These are phyloP conservation scores for Acer saccharum DNA, from an alignment of 345 rosid species.

Conservation along the genomic window DNA sequence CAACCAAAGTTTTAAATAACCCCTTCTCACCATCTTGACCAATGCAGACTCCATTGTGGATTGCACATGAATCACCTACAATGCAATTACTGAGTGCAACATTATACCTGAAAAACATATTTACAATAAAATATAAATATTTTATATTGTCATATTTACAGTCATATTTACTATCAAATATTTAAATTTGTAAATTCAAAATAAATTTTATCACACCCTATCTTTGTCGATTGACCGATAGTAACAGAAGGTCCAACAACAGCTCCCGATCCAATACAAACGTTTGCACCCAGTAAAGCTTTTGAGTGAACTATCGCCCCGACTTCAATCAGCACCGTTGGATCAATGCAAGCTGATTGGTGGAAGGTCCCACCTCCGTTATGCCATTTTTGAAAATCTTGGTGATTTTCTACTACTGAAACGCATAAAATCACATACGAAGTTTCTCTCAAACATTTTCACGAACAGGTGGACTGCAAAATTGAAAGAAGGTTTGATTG, in stretches of 20 bases:
- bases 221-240: slow-evolving; percentile 54
- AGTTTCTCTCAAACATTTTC: slow-evolving; percentile 7
- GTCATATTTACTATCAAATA: background rate
- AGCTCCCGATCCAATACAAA: slow-evolving; percentile 67
- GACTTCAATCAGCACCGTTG: slow-evolving; percentile 52
- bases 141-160: background rate
- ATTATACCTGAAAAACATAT: slow-evolving; percentile 48
- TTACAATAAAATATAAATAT: no score
- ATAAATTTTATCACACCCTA: slow-evolving; percentile 43
- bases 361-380: slow-evolving; percentile 76
- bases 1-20: slow-evolving; percentile 9
- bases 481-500: background rate
- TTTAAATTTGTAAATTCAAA: background rate
- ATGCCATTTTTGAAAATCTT: slow-evolving; percentile 49
- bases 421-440: background rate
- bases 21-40: slow-evolving; percentile 83
- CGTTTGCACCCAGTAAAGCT: slow-evolving; percentile 56
- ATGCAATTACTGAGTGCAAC: slow-evolving; percentile 65
- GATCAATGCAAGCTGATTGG: slow-evolving; percentile 54
- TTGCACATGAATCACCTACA: slow-evolving; percentile 65
- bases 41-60: slow-evolving; percentile 78
- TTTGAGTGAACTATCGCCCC: slow-evolving; percentile 66
- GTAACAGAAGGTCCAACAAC: slow-evolving; percentile 65
- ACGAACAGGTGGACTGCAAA: background rate
- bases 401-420: slow-evolving; percentile 36